Evolutionary conservation across 768 basidiomycete species (phyloP), one percentile per base, ranked within the genome.

Genomic region (Coprinopsis cinerea): DNA sequence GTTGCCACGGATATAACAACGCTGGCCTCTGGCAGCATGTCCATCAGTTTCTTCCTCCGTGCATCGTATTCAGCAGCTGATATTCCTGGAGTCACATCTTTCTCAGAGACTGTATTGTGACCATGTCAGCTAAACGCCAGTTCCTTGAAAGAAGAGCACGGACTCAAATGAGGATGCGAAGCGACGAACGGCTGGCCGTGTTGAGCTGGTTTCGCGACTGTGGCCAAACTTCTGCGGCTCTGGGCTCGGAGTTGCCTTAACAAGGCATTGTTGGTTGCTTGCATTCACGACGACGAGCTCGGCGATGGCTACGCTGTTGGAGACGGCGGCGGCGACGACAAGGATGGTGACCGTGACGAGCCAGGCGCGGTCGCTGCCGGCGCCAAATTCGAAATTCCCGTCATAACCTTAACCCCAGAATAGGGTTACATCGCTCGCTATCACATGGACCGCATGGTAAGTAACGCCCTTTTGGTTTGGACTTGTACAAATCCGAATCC

Each of bases 51-150:
- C 53, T 66, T 69, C 49, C 94, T 67, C 48, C 94, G 71, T 13
- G 59, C 62, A 51, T 92, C 86, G 66, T 93, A 96, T 53, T 98
- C 94, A 22, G 74, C 68, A 11, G 71, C 68, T 1, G 82, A 71
- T 52, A 97, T 90, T 24, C 92, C 92, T 1, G 89, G 85, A 0
- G 92, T 95, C 23, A 92, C 69, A 51, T 96, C 89, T 1, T 73
- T 66, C 47, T 68, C 85, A 53, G 11, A 27, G 41, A 45, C 47
- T 47, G 30, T 32, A 32, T 7, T 32, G 30, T 7, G 30, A 7
- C 15, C 7, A 15, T 32, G 9, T 15, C 30, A 7, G 30, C 15
- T 15, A 32, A 15, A 32, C 7, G 30, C 30, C 15, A 15, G 30
- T 32, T 32, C 30, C 15, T 36, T 48, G 28, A 48, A 28, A 9